Evolutionary conservation across 345 rosid species (phyloP).

Genomic region (Combretum micranthum): DNA sequence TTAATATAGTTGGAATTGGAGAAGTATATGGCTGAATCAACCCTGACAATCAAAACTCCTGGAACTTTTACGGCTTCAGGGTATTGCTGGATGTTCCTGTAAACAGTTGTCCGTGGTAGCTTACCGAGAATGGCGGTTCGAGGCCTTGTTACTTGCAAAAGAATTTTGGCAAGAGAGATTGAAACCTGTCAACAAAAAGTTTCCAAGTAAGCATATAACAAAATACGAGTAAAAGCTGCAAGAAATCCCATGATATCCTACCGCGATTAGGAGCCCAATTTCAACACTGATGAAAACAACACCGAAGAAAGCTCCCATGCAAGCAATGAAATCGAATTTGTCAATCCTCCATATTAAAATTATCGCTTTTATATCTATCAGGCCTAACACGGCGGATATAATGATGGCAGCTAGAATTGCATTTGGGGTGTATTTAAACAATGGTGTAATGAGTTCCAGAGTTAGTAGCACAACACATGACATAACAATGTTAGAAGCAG

Average conservation of each 20-base stretch:
- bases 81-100: slow-evolving; percentile 62
- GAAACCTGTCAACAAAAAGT: slow-evolving; percentile 34
- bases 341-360: slow-evolving; percentile 67
- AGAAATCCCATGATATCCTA: slow-evolving; percentile 8
- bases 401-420: slow-evolving; percentile 64
- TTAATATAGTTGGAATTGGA: slow-evolving; percentile 72
- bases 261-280: slow-evolving; percentile 65
- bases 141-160: slow-evolving; percentile 81
- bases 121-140: slow-evolving; percentile 73
- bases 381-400: slow-evolving; percentile 58
- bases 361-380: slow-evolving; percentile 45
- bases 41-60: slow-evolving; percentile 64
- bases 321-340: slow-evolving; percentile 66
- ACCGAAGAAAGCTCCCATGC: slow-evolving; percentile 78
- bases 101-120: slow-evolving; percentile 55
- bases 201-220: not conserved
- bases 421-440: slow-evolving; percentile 69
- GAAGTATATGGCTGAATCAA: slow-evolving; percentile 82
- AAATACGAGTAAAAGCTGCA: not conserved
- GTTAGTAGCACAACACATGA: slow-evolving; percentile 55
- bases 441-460: slow-evolving; percentile 50
- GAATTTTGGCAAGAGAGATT: slow-evolving; percentile 77
- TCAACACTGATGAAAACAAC: slow-evolving; percentile 61
- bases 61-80: slow-evolving; percentile 66
- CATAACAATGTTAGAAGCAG: slow-evolving; percentile 76